Evolutionary conservation across 148 eudicot genomes (phyloP), one percentile per base, ranked within the genome.

Genomic region (Chenopodium berlandieri): DNA sequence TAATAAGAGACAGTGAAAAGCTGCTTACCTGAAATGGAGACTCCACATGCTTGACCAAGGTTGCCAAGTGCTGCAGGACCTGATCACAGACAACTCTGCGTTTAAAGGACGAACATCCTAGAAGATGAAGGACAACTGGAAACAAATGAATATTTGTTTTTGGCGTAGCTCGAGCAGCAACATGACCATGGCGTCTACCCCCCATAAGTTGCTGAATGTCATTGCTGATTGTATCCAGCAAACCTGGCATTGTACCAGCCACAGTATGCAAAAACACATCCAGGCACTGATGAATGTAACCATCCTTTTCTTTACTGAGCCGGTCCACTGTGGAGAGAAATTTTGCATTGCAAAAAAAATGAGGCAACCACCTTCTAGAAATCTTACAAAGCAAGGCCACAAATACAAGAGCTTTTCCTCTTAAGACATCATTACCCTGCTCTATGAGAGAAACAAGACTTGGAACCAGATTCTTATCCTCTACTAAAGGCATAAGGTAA

Each of bases 341-440:
- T 77, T 88, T 92, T 72, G 91, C 93, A 85, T 91, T 97, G 87
- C 95, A 91, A 79, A 94, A 94, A 79, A 97, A 92, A 81, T 88
- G 89, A 46, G 93, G 88, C 63, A 97, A 85, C 90, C 95, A 97
- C 87, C 95, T 88, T 87, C 87, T 91, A 77, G 91, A 91, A 84
- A 87, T 88, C 82, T 92, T 94, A 83, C 95, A 92, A 87, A 97
- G 97, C 75, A 94, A 83, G 66, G 92, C 97, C 54, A 92, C 95
- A 88, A 97, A 89, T 80, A 97, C 81, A 78, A 97, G 98, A 78
- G 95, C 88, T 85, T 97, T 97, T 80, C 99, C 99, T 80, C 88
- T 88, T 79, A 97, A 87, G 31, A 94, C 85, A 86, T 97, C 98
- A 87, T 87, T 89, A 76, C 99, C 99, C 82, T 94, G 98, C 88